phyloP scores from a whole-genome alignment of 1,139 yeast species.

The Pichia sp. region DNA sequence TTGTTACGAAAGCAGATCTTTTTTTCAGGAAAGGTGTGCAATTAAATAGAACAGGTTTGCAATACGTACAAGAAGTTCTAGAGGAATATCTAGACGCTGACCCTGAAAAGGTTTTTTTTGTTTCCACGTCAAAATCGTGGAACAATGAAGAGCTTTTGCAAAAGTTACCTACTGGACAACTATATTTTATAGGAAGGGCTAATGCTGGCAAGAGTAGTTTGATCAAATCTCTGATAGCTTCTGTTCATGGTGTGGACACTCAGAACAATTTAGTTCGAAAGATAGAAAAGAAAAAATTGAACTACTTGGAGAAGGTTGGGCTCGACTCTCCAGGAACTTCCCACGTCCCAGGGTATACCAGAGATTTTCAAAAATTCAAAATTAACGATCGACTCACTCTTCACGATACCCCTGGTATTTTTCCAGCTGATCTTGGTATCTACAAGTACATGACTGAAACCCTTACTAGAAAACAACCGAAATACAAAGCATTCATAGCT shows the following conservation, averaged over 20 bases:
- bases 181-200: slow-evolving; percentile 66
- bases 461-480: slow-evolving; percentile 36
- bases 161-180: slow-evolving; percentile 38
- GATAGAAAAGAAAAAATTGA: slow-evolving; percentile 22
- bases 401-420: slow-evolving; percentile 58
- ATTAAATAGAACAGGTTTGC: slow-evolving; percentile 37
- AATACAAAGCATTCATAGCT: slow-evolving; percentile 32
- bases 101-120: slow-evolving; percentile 44
- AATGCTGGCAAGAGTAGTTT: slow-evolving; percentile 76
- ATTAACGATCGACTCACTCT: slow-evolving; percentile 23
- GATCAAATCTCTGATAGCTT: slow-evolving; percentile 41
- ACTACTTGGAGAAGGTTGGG: slow-evolving; percentile 8
- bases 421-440: slow-evolving; percentile 34
- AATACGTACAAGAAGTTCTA: slow-evolving; percentile 46
- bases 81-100: slow-evolving; percentile 39
- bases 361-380: slow-evolving; percentile 42
- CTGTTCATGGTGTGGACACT: slow-evolving; percentile 18
- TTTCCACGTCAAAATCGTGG: slow-evolving; percentile 54
- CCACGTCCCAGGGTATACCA: slow-evolving; percentile 55
- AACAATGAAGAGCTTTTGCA: slow-evolving; percentile 38
- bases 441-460: slow-evolving; percentile 35
- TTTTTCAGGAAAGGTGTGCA: slow-evolving; percentile 38
- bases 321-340: slow-evolving; percentile 37
- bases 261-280: slow-evolving; percentile 19
- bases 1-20: slow-evolving; percentile 58